These are phyloP conservation scores for Endocalyx cinctus DNA, from an alignment of 2,329 filamentous ascomycete genomes.

Conservation along the genomic window DNA sequence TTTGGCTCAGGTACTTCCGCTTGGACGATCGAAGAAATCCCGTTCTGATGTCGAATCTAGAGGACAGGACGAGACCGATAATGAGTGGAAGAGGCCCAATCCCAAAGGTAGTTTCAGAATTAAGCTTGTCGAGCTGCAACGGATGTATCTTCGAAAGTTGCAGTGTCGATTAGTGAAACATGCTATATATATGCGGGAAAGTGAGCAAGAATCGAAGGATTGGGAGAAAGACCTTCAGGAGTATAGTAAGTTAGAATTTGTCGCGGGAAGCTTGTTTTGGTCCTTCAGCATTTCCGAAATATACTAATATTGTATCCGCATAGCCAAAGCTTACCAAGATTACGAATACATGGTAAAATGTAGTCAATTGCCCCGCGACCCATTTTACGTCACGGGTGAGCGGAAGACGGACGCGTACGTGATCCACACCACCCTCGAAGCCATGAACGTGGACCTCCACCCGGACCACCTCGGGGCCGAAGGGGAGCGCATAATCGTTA, in stretches of 20 bases:
- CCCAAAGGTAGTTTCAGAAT: not conserved
- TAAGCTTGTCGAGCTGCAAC: not conserved
- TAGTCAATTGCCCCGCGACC: slow-evolving; percentile 6
- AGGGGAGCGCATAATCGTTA: not conserved
- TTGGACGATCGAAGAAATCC: not conserved
- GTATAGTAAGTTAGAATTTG: not conserved
- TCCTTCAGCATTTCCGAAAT: too few species aligned
- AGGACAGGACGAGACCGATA: not conserved
- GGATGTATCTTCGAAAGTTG: not conserved
- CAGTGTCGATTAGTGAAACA: not conserved
- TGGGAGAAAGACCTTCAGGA: not conserved
- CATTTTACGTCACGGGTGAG: slow-evolving; percentile 13
- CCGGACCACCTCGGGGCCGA: not conserved
- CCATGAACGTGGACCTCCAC: not conserved
- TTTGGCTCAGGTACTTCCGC: not conserved
- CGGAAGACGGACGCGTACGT: slow-evolving; percentile 9
- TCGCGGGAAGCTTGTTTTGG: too few species aligned
- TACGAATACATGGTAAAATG: slow-evolving; percentile 14
- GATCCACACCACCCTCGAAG: slow-evolving; percentile 2
- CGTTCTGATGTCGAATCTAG: not conserved
- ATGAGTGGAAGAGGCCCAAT: not conserved
- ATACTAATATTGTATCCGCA: too few species aligned
- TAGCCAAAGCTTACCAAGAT: slow-evolving; percentile 13
- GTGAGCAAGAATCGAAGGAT: not conserved
- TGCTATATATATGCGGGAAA: not conserved